Evolutionary conservation across 2,329 filamentous ascomycete species (phyloP), one percentile per base, ranked within the genome.

Genomic region (Fusarium verticillioides): DNA sequence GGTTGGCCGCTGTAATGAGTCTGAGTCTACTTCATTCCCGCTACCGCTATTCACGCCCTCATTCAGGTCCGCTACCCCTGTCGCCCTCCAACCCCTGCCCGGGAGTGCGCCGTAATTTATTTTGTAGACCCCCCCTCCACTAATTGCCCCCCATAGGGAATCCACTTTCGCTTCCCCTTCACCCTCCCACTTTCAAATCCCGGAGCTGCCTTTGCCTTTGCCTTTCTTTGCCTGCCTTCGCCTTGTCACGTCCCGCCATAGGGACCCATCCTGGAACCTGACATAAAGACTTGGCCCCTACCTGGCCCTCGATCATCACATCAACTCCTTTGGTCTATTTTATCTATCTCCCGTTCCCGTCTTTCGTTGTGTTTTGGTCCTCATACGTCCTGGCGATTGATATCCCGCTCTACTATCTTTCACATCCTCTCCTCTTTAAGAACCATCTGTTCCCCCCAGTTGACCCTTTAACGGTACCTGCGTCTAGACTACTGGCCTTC

Each of bases 261-360:
- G 70, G 75, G 76, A 78, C 75, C 76, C 74, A 62, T 74, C 70
- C 69, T 77, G 74, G 76, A 71, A 75, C 72, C 69, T 77, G 76
- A 78, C 76, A 78, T 78, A 78, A 78, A 78, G 75, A 72, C 76
- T 77, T 78, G 76, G 74, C 73, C 75, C 75, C 70, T 77, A 77
- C 76, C 76, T 74, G 75, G 69, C 66, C 72, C 69, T 78, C 71
- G 67, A 78, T 78, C 72, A 63, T 74, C 61, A 37, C 70, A 75
- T 74, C 75, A 62, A 75, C 73, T 75, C 75, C 70, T 73, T 65
- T 70, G 73, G 67, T 69, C 72, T 76, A 76, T 69, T 73, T 74
- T 73, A 74, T 67, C 71, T 75, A 74, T 67, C 71, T 68, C 72
- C 64, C 58, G 47, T 74, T 71, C 72, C 59, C 61, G 66, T 73